A percentile compares a stretch with the other conserved stretches of the same genome.
Evolutionary conservation across 192 early-diverging fungal species (phyloP).

Genomic region (Coemansia sp.): DNA sequence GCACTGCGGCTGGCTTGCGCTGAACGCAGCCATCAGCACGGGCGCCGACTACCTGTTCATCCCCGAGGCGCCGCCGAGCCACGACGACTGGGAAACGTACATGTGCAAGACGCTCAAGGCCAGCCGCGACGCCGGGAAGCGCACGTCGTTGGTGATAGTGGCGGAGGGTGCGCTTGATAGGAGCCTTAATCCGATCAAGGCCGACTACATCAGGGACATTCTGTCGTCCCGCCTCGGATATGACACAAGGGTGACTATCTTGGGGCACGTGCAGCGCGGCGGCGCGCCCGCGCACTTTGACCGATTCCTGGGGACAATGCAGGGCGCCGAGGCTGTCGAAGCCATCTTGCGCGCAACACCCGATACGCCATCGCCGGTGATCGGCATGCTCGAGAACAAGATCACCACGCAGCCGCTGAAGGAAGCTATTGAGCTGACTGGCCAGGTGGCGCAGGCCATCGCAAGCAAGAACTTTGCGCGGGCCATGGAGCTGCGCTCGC

Average conservation of each 20-base stretch:
- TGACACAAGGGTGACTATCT: constrained; percentile 90
- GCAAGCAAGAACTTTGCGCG: constrained; percentile 74
- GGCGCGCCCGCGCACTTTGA: constrained; percentile 89
- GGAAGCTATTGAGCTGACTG: constrained; percentile 89
- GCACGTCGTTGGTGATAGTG: constrained; percentile 93
- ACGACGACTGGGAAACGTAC: constrained; percentile 81
- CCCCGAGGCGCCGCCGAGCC: constrained; percentile 86
- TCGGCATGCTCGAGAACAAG: constrained; percentile 88
- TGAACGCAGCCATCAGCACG: constrained; percentile 81
- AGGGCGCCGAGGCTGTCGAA: constrained; percentile 92
- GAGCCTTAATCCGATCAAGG: constrained; percentile 81
- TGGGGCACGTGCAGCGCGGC: constrained; percentile 96
- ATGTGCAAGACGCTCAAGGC: constrained; percentile 80
- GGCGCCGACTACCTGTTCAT: constrained; percentile 97
- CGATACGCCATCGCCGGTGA: constrained; percentile 87
- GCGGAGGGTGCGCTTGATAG: constrained; percentile 94
- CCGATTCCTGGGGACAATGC: constrained; percentile 89
- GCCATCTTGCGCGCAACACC: constrained; percentile 83
- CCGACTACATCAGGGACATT: constrained; percentile 80
- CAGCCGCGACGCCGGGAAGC: constrained; percentile 78
- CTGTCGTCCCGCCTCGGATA: constrained; percentile 74
- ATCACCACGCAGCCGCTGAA: constrained; percentile 82
- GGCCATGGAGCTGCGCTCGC: constrained; percentile 89
- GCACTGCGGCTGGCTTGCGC: constrained; percentile 94
- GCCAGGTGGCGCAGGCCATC: constrained; percentile 84